Evolutionary conservation across 257 asterid genomes (phyloP).

Genomic region (Solanum ossicruentum): DNA sequence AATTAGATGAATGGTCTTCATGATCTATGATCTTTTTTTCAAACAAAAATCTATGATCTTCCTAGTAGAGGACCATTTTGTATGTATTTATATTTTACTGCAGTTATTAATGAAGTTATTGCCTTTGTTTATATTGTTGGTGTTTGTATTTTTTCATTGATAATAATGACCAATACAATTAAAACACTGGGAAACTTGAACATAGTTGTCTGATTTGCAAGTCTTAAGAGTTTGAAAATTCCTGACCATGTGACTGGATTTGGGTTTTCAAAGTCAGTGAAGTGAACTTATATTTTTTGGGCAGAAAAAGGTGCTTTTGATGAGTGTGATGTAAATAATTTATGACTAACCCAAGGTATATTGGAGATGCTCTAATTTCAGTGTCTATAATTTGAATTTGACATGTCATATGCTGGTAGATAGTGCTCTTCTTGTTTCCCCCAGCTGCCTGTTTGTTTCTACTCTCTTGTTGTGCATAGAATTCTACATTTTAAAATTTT

Average conservation of each 20-base stretch:
- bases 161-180: neutral
- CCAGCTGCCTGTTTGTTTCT: neutral
- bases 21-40: neutral
- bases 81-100: neutral
- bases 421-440: neutral
- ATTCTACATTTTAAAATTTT: neutral
- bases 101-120: neutral
- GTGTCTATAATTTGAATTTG: neutral
- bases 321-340: neutral
- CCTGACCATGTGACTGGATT: neutral
- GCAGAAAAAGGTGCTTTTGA: neutral
- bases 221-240: neutral
- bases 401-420: neutral
- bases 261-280: neutral
- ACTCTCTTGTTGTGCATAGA: neutral
- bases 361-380: neutral
- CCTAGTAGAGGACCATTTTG: neutral
- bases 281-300: neutral
- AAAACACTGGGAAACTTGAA: neutral
- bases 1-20: neutral
- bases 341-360: neutral
- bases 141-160: neutral
- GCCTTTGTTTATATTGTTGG: neutral
- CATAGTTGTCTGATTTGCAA: neutral
- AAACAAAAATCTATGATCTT: neutral